Percentiles rank a stretch among this genome's conserved stretches.
phyloP scores from a whole-genome alignment of 2,329 filamentous ascomycete genomes.

The Diaporthe longicolla region DNA sequence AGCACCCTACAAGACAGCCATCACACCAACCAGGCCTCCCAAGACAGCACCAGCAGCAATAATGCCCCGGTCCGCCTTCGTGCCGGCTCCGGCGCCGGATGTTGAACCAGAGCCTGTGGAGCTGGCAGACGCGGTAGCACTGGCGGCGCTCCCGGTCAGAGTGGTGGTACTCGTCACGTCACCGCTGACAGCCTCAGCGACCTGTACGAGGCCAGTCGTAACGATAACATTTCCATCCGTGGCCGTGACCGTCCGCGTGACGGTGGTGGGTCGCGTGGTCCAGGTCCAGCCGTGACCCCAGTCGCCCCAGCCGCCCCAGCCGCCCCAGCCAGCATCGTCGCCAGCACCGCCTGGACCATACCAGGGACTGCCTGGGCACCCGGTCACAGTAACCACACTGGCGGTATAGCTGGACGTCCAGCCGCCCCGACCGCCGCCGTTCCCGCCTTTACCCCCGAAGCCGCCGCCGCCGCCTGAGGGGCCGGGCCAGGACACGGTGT shows the following conservation, averaged over 20 bases:
- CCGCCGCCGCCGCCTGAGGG: conserved; percentile 43
- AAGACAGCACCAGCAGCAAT: conserved; percentile 48
- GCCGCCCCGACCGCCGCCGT: conserved; percentile 37
- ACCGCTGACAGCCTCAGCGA: conserved; percentile 52
- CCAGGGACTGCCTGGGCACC: conserved; percentile 59
- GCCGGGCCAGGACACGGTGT: conserved; percentile 56
- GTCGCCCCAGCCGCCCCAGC: conserved; percentile 57
- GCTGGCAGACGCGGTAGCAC: conserved; percentile 31
- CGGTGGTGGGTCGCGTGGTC: conserved; percentile 52
- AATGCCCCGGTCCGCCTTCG: conserved; percentile 38
- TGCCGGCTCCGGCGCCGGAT: conserved; percentile 2
- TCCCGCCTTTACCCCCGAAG: conserved; percentile 28
- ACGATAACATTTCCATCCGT: conserved; percentile 48
- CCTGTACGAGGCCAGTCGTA: conserved; percentile 47
- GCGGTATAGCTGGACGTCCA: conserved; percentile 54
- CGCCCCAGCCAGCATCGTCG: conserved; percentile 56
- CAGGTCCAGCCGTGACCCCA: conserved; percentile 59
- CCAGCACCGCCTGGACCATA: conserved; percentile 55
- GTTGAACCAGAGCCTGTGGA: conserved; percentile 29
- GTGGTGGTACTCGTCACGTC: conserved; percentile 51
- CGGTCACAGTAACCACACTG: conserved; percentile 58
- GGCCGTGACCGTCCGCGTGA: conserved; percentile 53
- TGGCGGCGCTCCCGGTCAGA: conserved; percentile 41
- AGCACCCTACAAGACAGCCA: conserved; percentile 47
- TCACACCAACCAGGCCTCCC: conserved; percentile 49